Conservation (phyloP, 495 filamentous ascomycete genomes). For the Pyrenula aspistea region DNA sequence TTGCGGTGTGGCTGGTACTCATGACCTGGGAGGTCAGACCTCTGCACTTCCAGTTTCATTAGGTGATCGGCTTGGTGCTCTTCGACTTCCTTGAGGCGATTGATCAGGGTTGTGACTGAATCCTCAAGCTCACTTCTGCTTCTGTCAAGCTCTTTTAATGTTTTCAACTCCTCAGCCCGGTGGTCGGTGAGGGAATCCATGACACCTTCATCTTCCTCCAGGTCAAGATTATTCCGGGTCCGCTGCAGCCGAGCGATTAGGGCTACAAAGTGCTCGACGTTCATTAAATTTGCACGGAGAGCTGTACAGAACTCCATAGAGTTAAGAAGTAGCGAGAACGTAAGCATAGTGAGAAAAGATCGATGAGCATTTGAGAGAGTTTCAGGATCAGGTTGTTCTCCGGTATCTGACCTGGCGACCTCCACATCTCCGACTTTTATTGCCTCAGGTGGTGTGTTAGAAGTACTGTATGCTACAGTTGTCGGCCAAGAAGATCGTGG, state of each 20-base stretch:
- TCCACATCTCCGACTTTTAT: not conserved
- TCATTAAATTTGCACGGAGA: constrained; percentile 56
- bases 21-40: constrained; percentile 18
- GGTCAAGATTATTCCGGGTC: constrained; percentile 60
- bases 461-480: constrained; percentile 14
- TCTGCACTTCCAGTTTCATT: constrained; percentile 5
- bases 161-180: constrained; percentile 51
- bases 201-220: constrained; percentile 68
- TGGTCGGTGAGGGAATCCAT: constrained; percentile 62
- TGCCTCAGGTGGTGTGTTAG: not conserved
- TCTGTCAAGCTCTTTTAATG: constrained; percentile 42
- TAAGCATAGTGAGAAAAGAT: constrained; percentile 55
- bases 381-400: constrained; percentile 60
- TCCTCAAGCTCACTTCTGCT: constrained; percentile 38
- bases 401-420: not conserved
- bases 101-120: not conserved
- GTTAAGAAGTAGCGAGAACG: constrained; percentile 57
- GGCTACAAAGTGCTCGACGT: constrained; percentile 66
- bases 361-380: constrained; percentile 68
- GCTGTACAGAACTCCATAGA: constrained; percentile 55
- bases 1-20: constrained; percentile 51
- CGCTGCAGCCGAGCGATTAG: constrained; percentile 58
- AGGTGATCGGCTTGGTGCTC: constrained; percentile 10
- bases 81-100: constrained; percentile 21
- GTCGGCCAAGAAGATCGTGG: constrained; percentile 23